Evolutionary conservation across 2,329 filamentous ascomycete species (phyloP).

Genomic region (Colletotrichum gloeosporioides): DNA sequence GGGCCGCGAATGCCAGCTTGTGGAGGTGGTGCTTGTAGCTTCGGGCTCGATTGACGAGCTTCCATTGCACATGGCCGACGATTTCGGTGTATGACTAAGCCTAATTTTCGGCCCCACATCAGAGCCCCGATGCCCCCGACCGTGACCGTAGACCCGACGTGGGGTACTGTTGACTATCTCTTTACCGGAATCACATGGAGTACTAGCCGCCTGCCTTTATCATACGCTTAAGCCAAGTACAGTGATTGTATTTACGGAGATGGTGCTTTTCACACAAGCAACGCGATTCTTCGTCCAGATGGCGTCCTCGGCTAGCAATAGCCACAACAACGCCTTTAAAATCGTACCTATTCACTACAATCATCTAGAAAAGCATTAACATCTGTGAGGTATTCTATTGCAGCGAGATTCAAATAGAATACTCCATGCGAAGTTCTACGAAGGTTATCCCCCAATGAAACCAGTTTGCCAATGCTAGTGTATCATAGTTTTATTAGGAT

Average conservation of each 20-base stretch:
- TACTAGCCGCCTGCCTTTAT: neutral
- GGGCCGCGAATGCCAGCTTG: neutral
- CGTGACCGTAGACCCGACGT: neutral
- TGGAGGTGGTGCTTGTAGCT: neutral
- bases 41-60: neutral
- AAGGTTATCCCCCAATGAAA: rapidly evolving
- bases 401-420: neutral
- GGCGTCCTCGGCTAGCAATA: neutral
- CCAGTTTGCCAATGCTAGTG: rapidly evolving
- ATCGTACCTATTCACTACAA: no score
- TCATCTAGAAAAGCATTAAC: neutral
- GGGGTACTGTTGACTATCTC: no score
- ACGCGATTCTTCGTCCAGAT: rapidly evolving
- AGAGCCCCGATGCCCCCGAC: neutral
- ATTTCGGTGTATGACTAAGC: conserved; percentile 6
- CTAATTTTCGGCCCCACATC: neutral
- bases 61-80: neutral
- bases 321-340: neutral
- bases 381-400: neutral
- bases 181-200: rapidly evolving
- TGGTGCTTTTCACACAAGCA: neutral
- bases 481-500: neutral
- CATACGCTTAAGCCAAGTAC: rapidly evolving
- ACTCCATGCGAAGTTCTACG: rapidly evolving
- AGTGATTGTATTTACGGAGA: rapidly evolving